phyloP scores from a whole-genome alignment of 345 rosid species.

The Populus simonii region DNA sequence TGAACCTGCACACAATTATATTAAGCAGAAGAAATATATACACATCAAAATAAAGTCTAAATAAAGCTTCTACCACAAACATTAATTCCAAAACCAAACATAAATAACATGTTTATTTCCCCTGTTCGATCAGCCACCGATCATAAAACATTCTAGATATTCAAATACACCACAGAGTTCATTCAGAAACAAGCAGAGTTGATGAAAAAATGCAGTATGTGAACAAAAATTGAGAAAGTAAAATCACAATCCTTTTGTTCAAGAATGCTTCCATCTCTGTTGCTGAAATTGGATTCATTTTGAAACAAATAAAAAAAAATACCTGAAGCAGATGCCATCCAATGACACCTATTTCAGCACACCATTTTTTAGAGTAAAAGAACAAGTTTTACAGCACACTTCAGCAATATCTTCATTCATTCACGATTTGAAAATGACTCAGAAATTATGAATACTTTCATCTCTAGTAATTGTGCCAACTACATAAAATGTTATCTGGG shows the following conservation, averaged over 20 bases:
- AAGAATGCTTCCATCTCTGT: neutral
- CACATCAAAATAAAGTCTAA: neutral
- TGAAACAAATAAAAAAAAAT: neutral
- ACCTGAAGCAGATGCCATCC: no score
- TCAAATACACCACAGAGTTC: neutral
- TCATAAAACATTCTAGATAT: neutral
- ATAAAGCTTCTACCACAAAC: neutral
- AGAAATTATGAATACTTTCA: no score
- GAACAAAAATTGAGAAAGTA: neutral
- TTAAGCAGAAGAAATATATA: neutral
- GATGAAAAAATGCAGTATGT: neutral
- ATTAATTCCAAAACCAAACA: neutral
- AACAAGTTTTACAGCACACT: no score
- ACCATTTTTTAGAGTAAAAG: no score
- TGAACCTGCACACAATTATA: conserved; percentile 34
- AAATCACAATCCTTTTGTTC: neutral
- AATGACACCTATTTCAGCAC: no score
- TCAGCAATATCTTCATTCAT: no score
- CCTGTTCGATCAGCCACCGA: neutral
- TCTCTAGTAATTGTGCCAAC: no score
- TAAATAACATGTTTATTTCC: neutral
- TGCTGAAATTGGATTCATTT: neutral
- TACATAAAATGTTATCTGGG: no score
- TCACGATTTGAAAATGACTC: no score
- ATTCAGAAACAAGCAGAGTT: neutral